phyloP scores from a whole-genome alignment of 371 early-diverging fungal genomes.

The Vairimorpha apis region DNA sequence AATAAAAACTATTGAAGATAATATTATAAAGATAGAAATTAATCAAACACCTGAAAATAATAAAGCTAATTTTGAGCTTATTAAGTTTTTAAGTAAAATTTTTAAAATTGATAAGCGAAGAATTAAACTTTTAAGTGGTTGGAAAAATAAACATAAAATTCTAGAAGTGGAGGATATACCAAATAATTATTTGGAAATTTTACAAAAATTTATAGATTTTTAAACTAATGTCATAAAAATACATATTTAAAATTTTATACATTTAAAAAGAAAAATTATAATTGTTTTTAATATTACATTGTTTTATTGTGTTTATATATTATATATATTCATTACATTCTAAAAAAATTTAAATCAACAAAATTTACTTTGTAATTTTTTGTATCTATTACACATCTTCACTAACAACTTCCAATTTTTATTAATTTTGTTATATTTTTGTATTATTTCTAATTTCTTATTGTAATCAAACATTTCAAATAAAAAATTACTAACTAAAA shows the following conservation, averaged over 20 bases:
- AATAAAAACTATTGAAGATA: not conserved
- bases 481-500: slow-evolving; percentile 31
- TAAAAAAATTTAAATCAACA: too few species aligned
- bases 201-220: too few species aligned
- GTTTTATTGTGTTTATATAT: too few species aligned
- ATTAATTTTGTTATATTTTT: slow-evolving; percentile 3
- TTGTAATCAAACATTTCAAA: slow-evolving; percentile 20
- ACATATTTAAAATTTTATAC: too few species aligned
- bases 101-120: slow-evolving; percentile 15
- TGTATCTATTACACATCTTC: slow-evolving; percentile 4
- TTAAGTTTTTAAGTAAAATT: slow-evolving; percentile 24
- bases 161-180: not conserved
- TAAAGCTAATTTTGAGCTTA: slow-evolving; percentile 39
- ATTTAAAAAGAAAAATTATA: too few species aligned
- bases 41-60: slow-evolving; percentile 35
- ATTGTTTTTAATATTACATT: too few species aligned
- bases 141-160: slow-evolving; percentile 10
- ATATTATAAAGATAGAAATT: slow-evolving; percentile 8
- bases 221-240: too few species aligned
- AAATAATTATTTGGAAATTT: not conserved
- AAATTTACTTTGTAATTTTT: not conserved
- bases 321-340: too few species aligned
- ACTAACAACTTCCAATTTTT: slow-evolving; percentile 9
- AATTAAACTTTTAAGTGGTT: slow-evolving; percentile 14
- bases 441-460: not conserved